A percentile compares a stretch with the other conserved stretches of the same genome.
These are phyloP conservation scores for Salix dunnii DNA, from an alignment of 345 rosid genomes.

Conservation along the genomic window DNA sequence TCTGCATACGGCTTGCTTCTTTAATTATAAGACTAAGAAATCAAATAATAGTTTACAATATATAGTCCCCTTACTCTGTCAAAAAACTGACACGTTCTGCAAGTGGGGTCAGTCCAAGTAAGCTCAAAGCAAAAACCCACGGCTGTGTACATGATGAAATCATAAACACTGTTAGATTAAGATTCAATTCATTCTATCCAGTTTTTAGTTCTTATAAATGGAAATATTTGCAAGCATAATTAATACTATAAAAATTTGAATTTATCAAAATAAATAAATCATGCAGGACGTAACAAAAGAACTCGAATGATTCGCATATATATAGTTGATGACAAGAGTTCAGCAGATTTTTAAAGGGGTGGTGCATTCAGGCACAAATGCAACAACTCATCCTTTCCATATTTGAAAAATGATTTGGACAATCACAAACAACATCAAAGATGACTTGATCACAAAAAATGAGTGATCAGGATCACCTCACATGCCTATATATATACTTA, in stretches of 20 bases:
- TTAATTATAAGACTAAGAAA: not conserved
- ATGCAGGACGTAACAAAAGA: not conserved
- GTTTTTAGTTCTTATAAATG: not conserved
- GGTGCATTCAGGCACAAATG: not conserved
- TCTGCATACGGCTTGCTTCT: not conserved
- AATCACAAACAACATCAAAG: not conserved
- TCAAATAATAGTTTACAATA: not conserved
- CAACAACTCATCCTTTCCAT: not conserved
- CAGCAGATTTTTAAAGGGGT: not conserved
- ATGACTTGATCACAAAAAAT: not conserved
- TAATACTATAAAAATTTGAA: not conserved
- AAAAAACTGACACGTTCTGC: conserved; percentile 23
- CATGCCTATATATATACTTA: not conserved
- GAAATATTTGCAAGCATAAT: not conserved
- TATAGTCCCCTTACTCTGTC: conserved; percentile 64
- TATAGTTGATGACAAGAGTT: not conserved
- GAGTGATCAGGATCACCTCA: not conserved
- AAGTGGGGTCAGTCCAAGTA: conserved; percentile 20
- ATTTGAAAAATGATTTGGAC: not conserved
- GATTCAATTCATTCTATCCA: not conserved
- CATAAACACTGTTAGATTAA: not conserved
- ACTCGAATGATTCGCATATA: not conserved
- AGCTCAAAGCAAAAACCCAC: conserved; percentile 39
- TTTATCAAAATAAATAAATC: not conserved
- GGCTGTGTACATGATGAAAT: conserved; percentile 43